phyloP scores from a whole-genome alignment of 805 yeast genomes.

The Saccharomycopsis capsularis region DNA sequence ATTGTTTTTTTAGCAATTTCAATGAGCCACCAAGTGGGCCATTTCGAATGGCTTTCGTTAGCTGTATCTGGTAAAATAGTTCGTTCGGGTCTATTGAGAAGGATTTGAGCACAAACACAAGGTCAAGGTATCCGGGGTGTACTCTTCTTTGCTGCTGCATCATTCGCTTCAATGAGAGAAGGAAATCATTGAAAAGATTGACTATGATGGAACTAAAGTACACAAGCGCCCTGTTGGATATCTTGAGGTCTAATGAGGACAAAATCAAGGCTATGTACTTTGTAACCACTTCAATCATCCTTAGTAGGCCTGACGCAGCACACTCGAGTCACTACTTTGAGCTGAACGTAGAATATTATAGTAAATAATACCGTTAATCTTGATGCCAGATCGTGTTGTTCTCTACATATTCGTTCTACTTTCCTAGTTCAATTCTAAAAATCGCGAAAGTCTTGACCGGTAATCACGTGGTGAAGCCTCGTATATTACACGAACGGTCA shows the following conservation, averaged over 20 bases:
- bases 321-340: too few species aligned
- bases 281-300: slow-evolving; percentile 17
- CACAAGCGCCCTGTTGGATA: slow-evolving; percentile 10
- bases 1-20: slow-evolving; percentile 3
- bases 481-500: too few species aligned
- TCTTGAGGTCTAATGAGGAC: slow-evolving; percentile 12
- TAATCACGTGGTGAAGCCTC: too few species aligned
- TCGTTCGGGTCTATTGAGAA: slow-evolving; percentile 12
- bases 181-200: slow-evolving; percentile 14
- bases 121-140: slow-evolving; percentile 19
- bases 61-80: slow-evolving; percentile 12
- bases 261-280: slow-evolving; percentile 17
- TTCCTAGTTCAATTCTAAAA: too few species aligned
- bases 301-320: too few species aligned
- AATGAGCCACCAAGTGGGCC: slow-evolving; percentile 1
- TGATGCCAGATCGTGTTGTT: too few species aligned
- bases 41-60: slow-evolving; percentile 8
- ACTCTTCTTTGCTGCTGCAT: slow-evolving; percentile 19
- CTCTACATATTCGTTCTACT: too few species aligned
- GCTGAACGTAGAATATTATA: too few species aligned
- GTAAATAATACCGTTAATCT: too few species aligned
- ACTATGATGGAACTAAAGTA: slow-evolving; percentile 16
- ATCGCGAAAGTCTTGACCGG: too few species aligned
- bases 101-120: slow-evolving; percentile 9
- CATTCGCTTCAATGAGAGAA: slow-evolving; percentile 5